Conservation (phyloP, 768 basidiomycete genomes). For the Xanthoconium purpureum region DNA sequence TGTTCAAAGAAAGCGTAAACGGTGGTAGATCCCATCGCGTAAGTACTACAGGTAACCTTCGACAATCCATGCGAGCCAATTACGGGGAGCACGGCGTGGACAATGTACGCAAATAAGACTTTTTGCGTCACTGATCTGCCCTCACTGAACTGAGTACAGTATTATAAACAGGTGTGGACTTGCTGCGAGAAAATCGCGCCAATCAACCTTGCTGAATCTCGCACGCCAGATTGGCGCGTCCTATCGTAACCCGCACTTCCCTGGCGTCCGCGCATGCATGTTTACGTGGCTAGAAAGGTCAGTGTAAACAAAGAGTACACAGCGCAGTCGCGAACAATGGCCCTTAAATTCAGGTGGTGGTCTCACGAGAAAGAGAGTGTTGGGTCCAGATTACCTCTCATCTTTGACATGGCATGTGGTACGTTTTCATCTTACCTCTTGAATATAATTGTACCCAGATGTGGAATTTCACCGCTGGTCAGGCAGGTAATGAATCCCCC, state of each 20-base stretch:
- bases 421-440: slow-evolving; percentile 1
- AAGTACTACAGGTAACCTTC: slow-evolving; percentile 23
- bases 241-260: slow-evolving; percentile 74
- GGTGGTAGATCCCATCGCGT: slow-evolving; percentile 26
- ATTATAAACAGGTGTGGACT: slow-evolving; percentile 27
- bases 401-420: slow-evolving; percentile 33
- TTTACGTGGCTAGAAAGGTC: slow-evolving; percentile 53
- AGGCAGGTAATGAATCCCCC: slow-evolving; percentile 24
- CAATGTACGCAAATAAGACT: slow-evolving; percentile 38
- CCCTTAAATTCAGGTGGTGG: slow-evolving; percentile 26
- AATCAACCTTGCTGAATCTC: not conserved
- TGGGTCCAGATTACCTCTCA: slow-evolving; percentile 17
- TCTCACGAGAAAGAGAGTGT: slow-evolving; percentile 10
- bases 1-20: not conserved
- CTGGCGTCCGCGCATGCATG: slow-evolving; percentile 56
- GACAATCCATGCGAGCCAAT: slow-evolving; percentile 49
- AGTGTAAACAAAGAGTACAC: slow-evolving; percentile 1
- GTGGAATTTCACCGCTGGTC: not conserved
- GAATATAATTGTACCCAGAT: not conserved
- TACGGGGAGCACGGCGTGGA: slow-evolving; percentile 56
- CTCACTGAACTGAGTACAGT: slow-evolving; percentile 17
- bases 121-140: not conserved
- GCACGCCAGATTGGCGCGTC: slow-evolving; percentile 49
- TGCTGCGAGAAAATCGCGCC: not conserved
- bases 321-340: slow-evolving; percentile 1